phyloP scores from a whole-genome alignment of 768 basidiomycete genomes.

The Serendipita sp. region DNA sequence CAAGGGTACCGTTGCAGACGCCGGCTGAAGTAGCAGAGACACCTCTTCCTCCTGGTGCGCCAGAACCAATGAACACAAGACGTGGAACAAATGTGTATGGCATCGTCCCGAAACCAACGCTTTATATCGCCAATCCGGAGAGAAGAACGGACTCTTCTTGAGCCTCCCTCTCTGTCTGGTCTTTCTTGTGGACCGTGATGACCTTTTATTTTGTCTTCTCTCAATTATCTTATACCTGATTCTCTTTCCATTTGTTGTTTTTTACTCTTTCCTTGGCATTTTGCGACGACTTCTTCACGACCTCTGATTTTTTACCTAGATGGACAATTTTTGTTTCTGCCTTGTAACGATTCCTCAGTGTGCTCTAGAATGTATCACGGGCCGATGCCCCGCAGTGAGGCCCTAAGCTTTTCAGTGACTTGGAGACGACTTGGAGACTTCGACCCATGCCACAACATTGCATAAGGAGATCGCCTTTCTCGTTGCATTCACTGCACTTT shows the following conservation, averaged over 20 bases:
- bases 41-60: background rate
- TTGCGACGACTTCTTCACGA: background rate
- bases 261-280: background rate
- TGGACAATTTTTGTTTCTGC: background rate
- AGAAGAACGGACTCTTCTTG: background rate
- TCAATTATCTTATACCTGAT: too few relatives aligned
- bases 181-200: background rate
- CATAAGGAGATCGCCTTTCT: background rate
- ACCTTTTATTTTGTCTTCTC: background rate
- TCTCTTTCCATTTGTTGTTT: too few relatives aligned
- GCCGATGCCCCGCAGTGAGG: background rate
- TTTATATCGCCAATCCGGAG: background rate
- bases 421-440: background rate
- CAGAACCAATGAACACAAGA: background rate
- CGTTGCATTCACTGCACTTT: background rate
- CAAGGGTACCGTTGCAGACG: background rate
- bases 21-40: background rate
- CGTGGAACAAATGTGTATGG: background rate
- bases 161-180: background rate
- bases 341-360: background rate
- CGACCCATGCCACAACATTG: background rate
- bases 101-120: background rate
- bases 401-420: background rate
- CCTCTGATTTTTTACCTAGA: background rate
- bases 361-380: background rate